A percentile compares a stretch with the other conserved stretches of the same genome.
phyloP scores from a whole-genome alignment of 805 yeast species.

The Lachancea sp. region DNA sequence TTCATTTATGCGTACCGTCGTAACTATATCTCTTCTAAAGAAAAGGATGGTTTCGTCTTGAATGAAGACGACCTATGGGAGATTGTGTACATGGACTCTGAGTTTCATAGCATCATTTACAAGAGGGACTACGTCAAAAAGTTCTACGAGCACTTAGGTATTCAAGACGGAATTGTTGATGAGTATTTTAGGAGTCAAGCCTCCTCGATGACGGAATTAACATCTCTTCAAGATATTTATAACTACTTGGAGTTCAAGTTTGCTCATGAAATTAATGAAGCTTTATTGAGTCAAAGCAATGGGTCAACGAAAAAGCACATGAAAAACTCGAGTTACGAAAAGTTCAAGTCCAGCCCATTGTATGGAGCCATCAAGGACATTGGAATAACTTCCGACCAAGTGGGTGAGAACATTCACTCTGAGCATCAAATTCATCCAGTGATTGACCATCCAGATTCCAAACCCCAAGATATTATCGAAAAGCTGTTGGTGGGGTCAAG shows the following conservation, averaged over 20 bases:
- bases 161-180: constrained; percentile 51
- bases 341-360: constrained; percentile 57
- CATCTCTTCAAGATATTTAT: constrained; percentile 62
- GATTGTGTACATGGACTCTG: constrained; percentile 77
- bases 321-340: constrained; percentile 56
- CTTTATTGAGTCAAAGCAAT: constrained; percentile 23
- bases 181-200: constrained; percentile 53
- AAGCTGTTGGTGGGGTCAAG: constrained; percentile 32
- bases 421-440: constrained; percentile 64
- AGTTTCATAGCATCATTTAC: constrained; percentile 75
- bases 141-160: constrained; percentile 46
- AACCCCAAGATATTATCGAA: constrained; percentile 57
- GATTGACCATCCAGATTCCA: constrained; percentile 51
- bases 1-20: constrained; percentile 93
- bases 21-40: constrained; percentile 57
- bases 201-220: constrained; percentile 54
- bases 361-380: constrained; percentile 60
- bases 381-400: constrained; percentile 73
- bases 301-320: constrained; percentile 45
- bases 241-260: constrained; percentile 76
- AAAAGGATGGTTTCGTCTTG: constrained; percentile 41
- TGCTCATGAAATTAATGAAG: constrained; percentile 37
- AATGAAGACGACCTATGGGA: constrained; percentile 90
- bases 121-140: constrained; percentile 60
- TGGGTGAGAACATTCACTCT: constrained; percentile 74